phyloP scores from a whole-genome alignment of 225 moss, liverwort and hornwort genomes.

The Ulota crispa region DNA sequence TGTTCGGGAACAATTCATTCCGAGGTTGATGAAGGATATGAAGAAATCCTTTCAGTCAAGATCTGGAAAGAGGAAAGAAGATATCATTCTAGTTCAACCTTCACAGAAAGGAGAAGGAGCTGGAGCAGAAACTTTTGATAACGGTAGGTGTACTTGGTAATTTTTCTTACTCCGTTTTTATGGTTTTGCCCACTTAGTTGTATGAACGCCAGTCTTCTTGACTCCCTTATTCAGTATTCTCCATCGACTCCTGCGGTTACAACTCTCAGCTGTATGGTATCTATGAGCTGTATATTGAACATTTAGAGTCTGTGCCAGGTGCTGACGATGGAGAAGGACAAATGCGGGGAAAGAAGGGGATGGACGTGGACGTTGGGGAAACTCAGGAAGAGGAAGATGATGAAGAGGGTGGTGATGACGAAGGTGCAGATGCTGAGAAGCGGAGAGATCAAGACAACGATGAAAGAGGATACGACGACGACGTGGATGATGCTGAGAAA shows the following conservation, averaged over 20 bases:
- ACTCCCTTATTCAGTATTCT: not conserved
- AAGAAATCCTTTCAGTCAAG: conserved; percentile 63
- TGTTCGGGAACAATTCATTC: conserved; percentile 62
- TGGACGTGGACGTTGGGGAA: conserved; percentile 65
- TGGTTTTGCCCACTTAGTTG: not conserved
- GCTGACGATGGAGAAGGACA: conserved; percentile 56
- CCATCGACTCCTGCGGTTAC: not conserved
- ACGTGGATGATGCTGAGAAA: conserved; percentile 85
- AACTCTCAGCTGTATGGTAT: not conserved
- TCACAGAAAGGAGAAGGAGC: conserved; percentile 56
- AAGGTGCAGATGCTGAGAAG: conserved; percentile 97
- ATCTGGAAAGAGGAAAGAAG: conserved; percentile 60
- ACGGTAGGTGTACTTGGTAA: conserved; percentile 27
- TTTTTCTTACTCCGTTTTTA: not conserved
- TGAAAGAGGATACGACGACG: conserved; percentile 91
- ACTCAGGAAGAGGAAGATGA: conserved; percentile 80
- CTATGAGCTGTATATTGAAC: not conserved
- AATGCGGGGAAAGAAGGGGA: conserved; percentile 33
- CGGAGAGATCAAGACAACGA: conserved; percentile 86
- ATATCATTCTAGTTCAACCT: conserved; percentile 62
- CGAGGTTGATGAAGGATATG: conserved; percentile 70
- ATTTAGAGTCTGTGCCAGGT: conserved; percentile 23
- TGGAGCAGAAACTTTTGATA: conserved; percentile 36
- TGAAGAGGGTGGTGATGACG: conserved; percentile 76
- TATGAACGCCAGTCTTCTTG: not conserved